phyloP scores from a whole-genome alignment of 2,329 filamentous ascomycete species.

The Ophiostoma novo-ulmi region DNA sequence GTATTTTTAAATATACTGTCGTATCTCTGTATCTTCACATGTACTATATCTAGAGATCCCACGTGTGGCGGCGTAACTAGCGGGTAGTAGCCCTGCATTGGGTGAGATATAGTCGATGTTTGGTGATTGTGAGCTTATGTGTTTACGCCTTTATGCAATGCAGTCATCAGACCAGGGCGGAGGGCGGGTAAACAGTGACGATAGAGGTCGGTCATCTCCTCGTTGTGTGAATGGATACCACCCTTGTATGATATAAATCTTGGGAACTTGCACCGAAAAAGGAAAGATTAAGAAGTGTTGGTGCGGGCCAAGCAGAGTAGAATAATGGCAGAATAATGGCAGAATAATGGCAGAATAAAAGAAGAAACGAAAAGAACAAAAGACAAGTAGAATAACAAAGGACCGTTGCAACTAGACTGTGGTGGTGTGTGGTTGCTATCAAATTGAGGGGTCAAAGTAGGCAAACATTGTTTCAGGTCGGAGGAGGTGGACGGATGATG shows the following conservation, averaged over 20 bases:
- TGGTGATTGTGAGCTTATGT: not conserved
- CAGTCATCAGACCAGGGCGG: constrained; percentile 2
- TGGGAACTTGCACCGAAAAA: not conserved
- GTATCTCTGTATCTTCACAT: not conserved
- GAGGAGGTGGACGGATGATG: not conserved
- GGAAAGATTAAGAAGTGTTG: not conserved
- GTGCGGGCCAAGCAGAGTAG: not conserved
- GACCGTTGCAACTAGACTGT: not conserved
- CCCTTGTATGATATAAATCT: not conserved
- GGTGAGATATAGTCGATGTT: not conserved
- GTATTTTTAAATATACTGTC: not conserved
- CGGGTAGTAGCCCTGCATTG: not conserved
- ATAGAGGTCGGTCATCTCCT: not conserved
- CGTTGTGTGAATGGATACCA: not conserved
- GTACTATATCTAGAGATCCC: not conserved
- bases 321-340: not conserved
- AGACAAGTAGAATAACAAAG: constrained; percentile 8
- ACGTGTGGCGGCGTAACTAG: constrained; percentile 5
- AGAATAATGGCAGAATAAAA: not conserved
- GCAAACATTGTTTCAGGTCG: constrained; percentile 4
- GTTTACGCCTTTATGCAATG: not conserved
- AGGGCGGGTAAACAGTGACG: constrained; percentile 5
- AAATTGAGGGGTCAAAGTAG: not conserved
- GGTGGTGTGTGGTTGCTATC: not conserved
- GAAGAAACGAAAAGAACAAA: not conserved